Percentiles rank a stretch among this genome's conserved stretches.
These are phyloP conservation scores for Zasmidium angulare DNA, from an alignment of 2,329 filamentous ascomycete species.

Conservation along the genomic window DNA sequence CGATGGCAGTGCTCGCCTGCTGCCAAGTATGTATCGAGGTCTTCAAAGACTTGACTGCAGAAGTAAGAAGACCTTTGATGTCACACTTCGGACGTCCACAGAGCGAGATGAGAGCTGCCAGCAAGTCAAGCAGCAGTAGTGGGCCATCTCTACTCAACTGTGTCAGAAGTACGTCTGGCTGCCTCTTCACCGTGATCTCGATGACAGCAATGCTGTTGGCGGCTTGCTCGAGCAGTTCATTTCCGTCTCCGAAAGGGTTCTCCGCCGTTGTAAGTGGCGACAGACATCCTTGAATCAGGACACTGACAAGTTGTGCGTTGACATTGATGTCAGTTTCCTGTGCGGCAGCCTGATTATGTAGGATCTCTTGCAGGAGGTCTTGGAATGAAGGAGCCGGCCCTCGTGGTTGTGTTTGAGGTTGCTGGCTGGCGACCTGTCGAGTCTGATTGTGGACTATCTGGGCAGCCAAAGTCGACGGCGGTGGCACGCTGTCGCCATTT, in stretches of 20 bases:
- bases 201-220: constrained; percentile 77
- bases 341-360: constrained; percentile 46
- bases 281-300: constrained; percentile 77
- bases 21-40: constrained; percentile 38
- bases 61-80: constrained; percentile 39
- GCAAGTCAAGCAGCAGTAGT: constrained; percentile 55
- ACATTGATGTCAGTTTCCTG: constrained; percentile 68
- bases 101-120: constrained; percentile 53
- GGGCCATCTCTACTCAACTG: constrained; percentile 39
- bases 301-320: constrained; percentile 82
- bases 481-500: constrained; percentile 38
- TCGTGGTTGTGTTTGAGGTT: neutral
- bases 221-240: constrained; percentile 59
- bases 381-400: constrained; percentile 63
- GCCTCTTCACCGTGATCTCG: constrained; percentile 70
- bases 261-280: constrained; percentile 64
- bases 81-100: constrained; percentile 44
- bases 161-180: constrained; percentile 63
- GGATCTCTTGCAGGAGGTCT: constrained; percentile 66
- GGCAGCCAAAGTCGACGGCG: constrained; percentile 80
- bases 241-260: constrained; percentile 65
- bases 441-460: constrained; percentile 77
- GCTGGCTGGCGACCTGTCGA: constrained; percentile 55
- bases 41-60: constrained; percentile 38
- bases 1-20: constrained; percentile 34